A percentile compares a stretch with the other conserved stretches of the same genome.
phyloP scores from a whole-genome alignment of 2,329 filamentous ascomycete genomes.

The Pseudonectria buxi region DNA sequence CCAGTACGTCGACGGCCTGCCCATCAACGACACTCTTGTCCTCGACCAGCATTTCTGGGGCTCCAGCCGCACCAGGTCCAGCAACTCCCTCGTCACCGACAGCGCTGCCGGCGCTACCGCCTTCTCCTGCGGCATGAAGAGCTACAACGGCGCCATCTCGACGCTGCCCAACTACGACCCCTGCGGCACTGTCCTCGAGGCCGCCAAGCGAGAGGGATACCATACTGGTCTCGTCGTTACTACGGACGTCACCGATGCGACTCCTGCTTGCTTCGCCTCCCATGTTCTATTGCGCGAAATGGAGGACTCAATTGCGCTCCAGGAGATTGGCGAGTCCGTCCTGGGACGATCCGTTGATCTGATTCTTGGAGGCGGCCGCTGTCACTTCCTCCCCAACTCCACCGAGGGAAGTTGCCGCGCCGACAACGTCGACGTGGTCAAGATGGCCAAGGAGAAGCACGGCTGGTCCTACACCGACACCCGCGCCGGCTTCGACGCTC shows the following conservation, averaged over 20 bases:
- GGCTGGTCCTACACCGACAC: slow-evolving; percentile 75
- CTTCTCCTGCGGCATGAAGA: slow-evolving; percentile 88
- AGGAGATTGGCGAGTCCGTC: slow-evolving; percentile 83
- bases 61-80: slow-evolving; percentile 77
- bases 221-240: slow-evolving; percentile 92
- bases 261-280: slow-evolving; percentile 87
- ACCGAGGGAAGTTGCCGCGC: slow-evolving; percentile 73
- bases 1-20: slow-evolving; percentile 68
- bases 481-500: slow-evolving; percentile 66
- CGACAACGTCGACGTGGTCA: slow-evolving; percentile 70
- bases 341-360: slow-evolving; percentile 84
- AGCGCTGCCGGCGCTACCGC: slow-evolving; percentile 96
- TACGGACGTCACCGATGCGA: slow-evolving; percentile 90
- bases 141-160: slow-evolving; percentile 93
- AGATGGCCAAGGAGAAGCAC: slow-evolving; percentile 63
- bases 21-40: slow-evolving; percentile 65
- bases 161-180: slow-evolving; percentile 78
- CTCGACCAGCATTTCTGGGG: slow-evolving; percentile 89
- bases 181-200: slow-evolving; percentile 88
- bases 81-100: slow-evolving; percentile 82
- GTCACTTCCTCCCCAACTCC: slow-evolving; percentile 83
- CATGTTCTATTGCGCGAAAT: slow-evolving; percentile 75
- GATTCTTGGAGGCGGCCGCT: slow-evolving; percentile 87
- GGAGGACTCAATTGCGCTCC: slow-evolving; percentile 85
- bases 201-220: slow-evolving; percentile 86